Evolutionary conservation across 345 rosid species (phyloP).

Genomic region (Aethionema arabicum): DNA sequence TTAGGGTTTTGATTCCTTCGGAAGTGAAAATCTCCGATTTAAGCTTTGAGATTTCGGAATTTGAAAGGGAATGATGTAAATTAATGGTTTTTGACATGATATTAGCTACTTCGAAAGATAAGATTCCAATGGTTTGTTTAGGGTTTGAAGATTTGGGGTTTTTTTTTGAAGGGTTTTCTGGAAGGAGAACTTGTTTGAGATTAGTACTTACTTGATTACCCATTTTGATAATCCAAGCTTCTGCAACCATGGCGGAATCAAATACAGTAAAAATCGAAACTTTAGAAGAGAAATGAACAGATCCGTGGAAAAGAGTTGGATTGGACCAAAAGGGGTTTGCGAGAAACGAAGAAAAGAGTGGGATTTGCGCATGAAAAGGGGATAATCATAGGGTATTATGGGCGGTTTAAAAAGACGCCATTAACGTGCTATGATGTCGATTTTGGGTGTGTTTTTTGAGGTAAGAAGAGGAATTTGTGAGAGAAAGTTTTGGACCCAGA

Average conservation of each 20-base stretch:
- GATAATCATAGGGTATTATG: constrained; percentile 33
- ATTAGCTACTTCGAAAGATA: constrained; percentile 92
- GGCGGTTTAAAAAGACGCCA: constrained; percentile 20
- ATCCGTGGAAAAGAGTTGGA: constrained; percentile 12
- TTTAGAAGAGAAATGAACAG: constrained; percentile 24
- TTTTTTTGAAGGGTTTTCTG: constrained; percentile 50
- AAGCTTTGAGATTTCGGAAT: constrained; percentile 71
- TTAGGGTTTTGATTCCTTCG: constrained; percentile 56
- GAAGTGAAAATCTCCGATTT: constrained; percentile 65
- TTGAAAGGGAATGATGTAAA: constrained; percentile 76
- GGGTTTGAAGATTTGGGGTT: constrained; percentile 37
- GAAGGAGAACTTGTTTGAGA: constrained; percentile 80
- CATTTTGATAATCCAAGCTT: constrained; percentile 92
- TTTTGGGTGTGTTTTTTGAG: constrained; percentile 22
- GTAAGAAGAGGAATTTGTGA: constrained; percentile 5
- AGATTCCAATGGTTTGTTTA: constrained; percentile 64
- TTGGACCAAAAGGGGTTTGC: constrained; percentile 10
- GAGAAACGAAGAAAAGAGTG: constrained; percentile 27
- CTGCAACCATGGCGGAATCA: constrained; percentile 68
- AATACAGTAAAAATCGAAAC: constrained; percentile 15
- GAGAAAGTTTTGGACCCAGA: constrained; percentile 29
- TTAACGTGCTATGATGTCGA: constrained; percentile 29
- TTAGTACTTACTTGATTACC: constrained; percentile 92
- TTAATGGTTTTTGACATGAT: constrained; percentile 84
- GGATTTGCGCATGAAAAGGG: constrained; percentile 38